phyloP scores from a whole-genome alignment of 1,284 basidiomycete genomes.

The Puccinia horiana region DNA sequence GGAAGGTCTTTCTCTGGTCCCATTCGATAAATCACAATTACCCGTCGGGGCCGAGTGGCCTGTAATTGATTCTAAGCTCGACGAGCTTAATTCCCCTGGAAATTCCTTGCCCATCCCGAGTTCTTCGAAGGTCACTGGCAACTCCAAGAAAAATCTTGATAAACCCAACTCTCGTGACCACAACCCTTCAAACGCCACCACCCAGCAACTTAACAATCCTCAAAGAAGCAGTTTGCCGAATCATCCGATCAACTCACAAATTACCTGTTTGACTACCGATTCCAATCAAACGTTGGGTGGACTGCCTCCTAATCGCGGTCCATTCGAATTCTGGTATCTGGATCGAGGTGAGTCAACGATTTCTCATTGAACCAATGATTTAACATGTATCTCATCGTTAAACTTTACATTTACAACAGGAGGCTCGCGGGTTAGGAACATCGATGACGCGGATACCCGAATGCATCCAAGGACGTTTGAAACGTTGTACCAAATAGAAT shows the following conservation, averaged over 20 bases:
- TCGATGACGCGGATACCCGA: conserved; percentile 36
- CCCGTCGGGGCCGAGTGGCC: neutral
- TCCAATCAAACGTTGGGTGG: neutral
- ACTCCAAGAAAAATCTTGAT: neutral
- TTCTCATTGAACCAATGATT: neutral
- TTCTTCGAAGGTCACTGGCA: neutral
- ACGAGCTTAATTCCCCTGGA: neutral
- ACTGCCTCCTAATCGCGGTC: neutral
- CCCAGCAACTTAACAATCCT: neutral
- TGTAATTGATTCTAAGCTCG: neutral
- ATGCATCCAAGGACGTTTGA: conserved; percentile 41
- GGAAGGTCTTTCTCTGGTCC: conserved; percentile 3
- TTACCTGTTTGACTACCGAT: neutral
- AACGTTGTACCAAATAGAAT: conserved; percentile 44
- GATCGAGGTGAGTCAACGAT: conserved; percentile 25
- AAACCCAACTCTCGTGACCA: neutral
- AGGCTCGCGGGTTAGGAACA: conserved; percentile 8
- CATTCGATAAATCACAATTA: conserved; percentile 29
- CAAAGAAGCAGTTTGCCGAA: neutral
- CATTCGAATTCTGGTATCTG: conserved; percentile 44
- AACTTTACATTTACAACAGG: neutral
- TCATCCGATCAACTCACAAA: neutral
- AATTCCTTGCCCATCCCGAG: neutral
- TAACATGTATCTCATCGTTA: neutral
- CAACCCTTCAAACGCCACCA: neutral